A percentile compares a stretch with the other conserved stretches of the same genome.
Evolutionary conservation across 805 yeast genomes (phyloP).

Genomic region (Yamadazyma takamatsuzukensis): DNA sequence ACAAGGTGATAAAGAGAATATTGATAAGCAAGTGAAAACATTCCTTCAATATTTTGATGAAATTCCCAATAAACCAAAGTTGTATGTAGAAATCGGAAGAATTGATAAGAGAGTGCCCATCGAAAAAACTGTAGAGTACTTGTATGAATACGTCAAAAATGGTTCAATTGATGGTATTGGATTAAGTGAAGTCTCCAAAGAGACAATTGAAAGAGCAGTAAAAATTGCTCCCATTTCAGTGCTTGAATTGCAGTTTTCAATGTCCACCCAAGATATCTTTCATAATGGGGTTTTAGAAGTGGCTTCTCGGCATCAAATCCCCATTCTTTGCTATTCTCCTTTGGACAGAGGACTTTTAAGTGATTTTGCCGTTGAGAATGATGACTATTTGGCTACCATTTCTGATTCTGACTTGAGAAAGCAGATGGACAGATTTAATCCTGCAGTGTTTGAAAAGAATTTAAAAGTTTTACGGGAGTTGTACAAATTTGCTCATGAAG

Average conservation of each 20-base stretch:
- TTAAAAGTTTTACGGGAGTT: conserved; percentile 46
- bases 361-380: conserved; percentile 45
- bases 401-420: conserved; percentile 55
- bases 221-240: conserved; percentile 54
- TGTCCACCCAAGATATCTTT: conserved; percentile 58
- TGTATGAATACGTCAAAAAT: conserved; percentile 53
- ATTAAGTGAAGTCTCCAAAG: conserved; percentile 66
- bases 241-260: conserved; percentile 75
- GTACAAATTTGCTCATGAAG: conserved; percentile 44
- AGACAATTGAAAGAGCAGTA: conserved; percentile 56
- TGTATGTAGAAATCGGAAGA: conserved; percentile 68
- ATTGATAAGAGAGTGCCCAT: conserved; percentile 55
- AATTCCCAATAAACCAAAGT: conserved; percentile 22
- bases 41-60: conserved; percentile 24
- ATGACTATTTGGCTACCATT: conserved; percentile 34
- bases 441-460: conserved; percentile 55
- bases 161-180: conserved; percentile 71
- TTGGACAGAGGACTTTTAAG: conserved; percentile 74
- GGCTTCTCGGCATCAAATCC: conserved; percentile 54
- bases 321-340: conserved; percentile 80
- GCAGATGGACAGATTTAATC: conserved; percentile 47
- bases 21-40: conserved; percentile 48
- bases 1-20: conserved; percentile 45
- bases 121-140: conserved; percentile 53
- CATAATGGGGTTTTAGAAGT: conserved; percentile 59